A percentile compares a stretch with the other conserved stretches of the same genome.
Conservation (phyloP, 2,329 filamentous ascomycete species). For the Pseudocercospora eumusae region DNA sequence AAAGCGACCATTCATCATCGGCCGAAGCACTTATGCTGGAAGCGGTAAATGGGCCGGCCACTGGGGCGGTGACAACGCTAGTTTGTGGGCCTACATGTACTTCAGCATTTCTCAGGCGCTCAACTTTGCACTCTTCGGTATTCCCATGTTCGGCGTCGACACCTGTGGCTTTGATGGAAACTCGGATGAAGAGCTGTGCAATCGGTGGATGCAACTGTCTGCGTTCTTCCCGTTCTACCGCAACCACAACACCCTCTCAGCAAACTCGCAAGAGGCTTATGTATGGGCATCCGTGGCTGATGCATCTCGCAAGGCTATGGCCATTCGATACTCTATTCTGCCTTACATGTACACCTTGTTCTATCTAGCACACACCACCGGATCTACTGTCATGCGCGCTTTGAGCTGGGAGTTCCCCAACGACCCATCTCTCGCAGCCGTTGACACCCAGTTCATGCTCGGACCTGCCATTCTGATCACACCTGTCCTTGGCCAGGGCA, state of each 20-base stretch:
- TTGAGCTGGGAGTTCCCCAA: conserved; percentile 73
- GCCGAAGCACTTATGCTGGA: conserved; percentile 77
- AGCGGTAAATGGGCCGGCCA: conserved; percentile 75
- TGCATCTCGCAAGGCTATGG: conserved; percentile 66
- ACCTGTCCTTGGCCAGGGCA: conserved; percentile 66
- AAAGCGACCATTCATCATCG: conserved; percentile 81
- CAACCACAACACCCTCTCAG: conserved; percentile 68
- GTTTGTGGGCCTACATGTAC: conserved; percentile 71
- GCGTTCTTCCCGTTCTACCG: conserved; percentile 79
- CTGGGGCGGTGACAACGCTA: conserved; percentile 75
- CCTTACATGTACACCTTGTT: conserved; percentile 78
- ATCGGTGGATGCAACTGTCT: conserved; percentile 70
- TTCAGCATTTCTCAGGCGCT: conserved; percentile 77
- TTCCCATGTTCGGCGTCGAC: conserved; percentile 74
- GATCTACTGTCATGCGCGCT: conserved; percentile 71
- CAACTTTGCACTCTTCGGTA: conserved; percentile 70
- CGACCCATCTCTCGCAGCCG: conserved; percentile 66
- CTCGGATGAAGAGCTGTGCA: conserved; percentile 68
- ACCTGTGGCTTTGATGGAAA: conserved; percentile 72
- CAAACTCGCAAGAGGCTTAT: conserved; percentile 70
- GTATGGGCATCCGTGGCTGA: conserved; percentile 66
- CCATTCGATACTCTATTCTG: conserved; percentile 68
- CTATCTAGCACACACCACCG: conserved; percentile 64
- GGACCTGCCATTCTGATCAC: conserved; percentile 66
- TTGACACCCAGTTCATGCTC: conserved; percentile 72